Base-by-base conservation (phyloP, 345 rosid species). In the Populus euphratica region DNA sequence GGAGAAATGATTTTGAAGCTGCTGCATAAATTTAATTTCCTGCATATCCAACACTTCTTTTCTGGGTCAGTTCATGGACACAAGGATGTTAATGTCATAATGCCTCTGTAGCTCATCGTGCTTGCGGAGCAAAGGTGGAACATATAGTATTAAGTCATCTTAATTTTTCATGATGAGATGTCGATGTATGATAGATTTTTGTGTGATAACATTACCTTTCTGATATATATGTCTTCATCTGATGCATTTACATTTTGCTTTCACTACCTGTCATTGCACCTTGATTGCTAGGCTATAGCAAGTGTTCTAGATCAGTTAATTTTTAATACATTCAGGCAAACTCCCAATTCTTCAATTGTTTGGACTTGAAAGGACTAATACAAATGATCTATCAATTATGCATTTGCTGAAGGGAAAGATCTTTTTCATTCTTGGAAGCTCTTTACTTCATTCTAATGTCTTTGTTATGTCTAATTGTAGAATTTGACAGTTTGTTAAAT, bases 401-500 rank as follows among this genome's bases (percentile, higher is more conserved):
- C 33, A 18, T 63, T 62, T 62, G 27, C 18, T 71, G 10, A 23
- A 14, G 72, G 54, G 17, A 50, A 29, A 47, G 21, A 41, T 36
- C 44, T 54, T 52, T 66, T 25, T 73, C 6, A 2, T 68, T 52
- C 25, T 63, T 17, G 44, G 14, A 25, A 3, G 8, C 41, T 9
- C 61, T 73, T 36, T 44, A 25, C 38, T n/a, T 74, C 14, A 68
- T 5, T 35, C 38, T 29, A 16, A 21, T 59, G 20, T 71, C 17
- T 31, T 33, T 80, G 50, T 69, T 33, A 17, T 43, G 16, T 54
- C 36, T 52, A 54, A 44, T 50, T 33, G 49, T 36, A 35, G 18
- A 77, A 68, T 68, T 54, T 62, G 76, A 77, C 35, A 75, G 81
- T 50, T 36, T 49, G 75, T 66, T 59, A 71, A 50, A 66, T 29